Conservation (phyloP, 306 rosid genomes). For the Casuarina cunninghamiana region DNA sequence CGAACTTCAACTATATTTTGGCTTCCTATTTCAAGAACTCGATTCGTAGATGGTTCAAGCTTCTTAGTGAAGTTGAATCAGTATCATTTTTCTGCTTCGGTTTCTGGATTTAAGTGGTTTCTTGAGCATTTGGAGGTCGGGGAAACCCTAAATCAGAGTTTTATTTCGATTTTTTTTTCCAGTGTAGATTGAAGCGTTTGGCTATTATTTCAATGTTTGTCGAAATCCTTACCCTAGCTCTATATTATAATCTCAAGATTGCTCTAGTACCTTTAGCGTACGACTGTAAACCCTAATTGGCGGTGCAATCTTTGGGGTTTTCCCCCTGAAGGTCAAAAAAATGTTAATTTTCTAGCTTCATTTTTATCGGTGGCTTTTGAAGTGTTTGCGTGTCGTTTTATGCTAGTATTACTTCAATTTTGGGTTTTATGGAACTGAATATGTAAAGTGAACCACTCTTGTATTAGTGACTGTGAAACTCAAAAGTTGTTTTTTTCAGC, state of each 20-base stretch:
- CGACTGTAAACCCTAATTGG: background rate
- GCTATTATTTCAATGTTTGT: background rate
- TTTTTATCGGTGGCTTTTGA: background rate
- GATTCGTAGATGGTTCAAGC: background rate
- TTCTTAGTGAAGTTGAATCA: background rate
- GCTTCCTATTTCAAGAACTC: background rate
- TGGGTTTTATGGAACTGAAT: background rate
- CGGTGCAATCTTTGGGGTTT: background rate
- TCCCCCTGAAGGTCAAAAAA: background rate
- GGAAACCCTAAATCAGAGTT: background rate
- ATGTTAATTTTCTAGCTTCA: background rate
- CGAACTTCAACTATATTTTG: slow-evolving; percentile 15
- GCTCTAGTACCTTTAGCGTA: background rate
- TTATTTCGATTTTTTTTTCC: background rate
- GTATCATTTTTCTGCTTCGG: background rate
- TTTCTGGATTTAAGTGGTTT: background rate
- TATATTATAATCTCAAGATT: background rate
- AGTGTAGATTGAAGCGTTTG: background rate
- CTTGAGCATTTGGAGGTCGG: background rate
- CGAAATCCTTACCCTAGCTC: background rate
- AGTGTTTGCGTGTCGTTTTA: background rate
- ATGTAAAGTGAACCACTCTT: background rate
- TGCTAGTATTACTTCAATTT: background rate
- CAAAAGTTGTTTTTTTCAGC: background rate
- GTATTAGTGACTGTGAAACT: background rate